Evolutionary conservation across 2,329 filamentous ascomycete genomes (phyloP).

Genomic region (Sordariomycetes sp.): DNA sequence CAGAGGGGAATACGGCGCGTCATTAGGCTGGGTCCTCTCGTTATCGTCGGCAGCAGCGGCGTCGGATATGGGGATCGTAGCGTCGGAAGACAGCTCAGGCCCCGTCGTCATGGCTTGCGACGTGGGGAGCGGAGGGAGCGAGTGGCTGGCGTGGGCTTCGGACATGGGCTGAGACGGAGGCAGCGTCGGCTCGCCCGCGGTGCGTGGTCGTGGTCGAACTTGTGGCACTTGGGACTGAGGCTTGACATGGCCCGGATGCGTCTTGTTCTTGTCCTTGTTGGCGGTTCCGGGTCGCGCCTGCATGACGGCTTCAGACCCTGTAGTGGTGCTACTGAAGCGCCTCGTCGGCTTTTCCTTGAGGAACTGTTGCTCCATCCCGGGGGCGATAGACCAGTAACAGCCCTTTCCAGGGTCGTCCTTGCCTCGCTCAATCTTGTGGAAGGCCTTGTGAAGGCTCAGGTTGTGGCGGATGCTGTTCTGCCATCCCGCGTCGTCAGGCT

Average conservation of each 20-base stretch:
- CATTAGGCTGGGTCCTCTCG: slow-evolving; percentile 25
- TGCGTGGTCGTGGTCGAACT: not conserved
- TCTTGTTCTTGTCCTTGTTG: not conserved
- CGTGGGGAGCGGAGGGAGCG: slow-evolving; percentile 26
- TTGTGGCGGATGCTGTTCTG: slow-evolving; percentile 99
- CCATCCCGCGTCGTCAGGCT: slow-evolving; percentile 77
- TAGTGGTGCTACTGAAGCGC: slow-evolving; percentile 40
- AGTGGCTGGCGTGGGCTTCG: slow-evolving; percentile 19
- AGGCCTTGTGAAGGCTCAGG: slow-evolving; percentile 91
- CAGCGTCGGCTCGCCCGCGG: slow-evolving; percentile 34
- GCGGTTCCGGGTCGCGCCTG: slow-evolving; percentile 38
- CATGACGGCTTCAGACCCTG: slow-evolving; percentile 35
- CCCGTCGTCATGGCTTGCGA: slow-evolving; percentile 16
- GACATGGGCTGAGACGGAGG: slow-evolving; percentile 27
- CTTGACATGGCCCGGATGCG: slow-evolving; percentile 5
- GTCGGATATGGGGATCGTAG: slow-evolving; percentile 65
- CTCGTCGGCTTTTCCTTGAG: slow-evolving; percentile 73
- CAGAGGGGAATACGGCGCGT: slow-evolving; percentile 60
- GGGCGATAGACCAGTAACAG: slow-evolving; percentile 90
- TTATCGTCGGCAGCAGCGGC: slow-evolving; percentile 43
- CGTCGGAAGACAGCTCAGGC: slow-evolving; percentile 62
- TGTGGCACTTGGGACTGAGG: not conserved
- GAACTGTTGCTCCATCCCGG: slow-evolving; percentile 82
- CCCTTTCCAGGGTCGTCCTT: slow-evolving; percentile 98
- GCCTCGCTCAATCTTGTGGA: slow-evolving; percentile 87